Conservation (phyloP, 2,329 filamentous ascomycete genomes). For the Paecilomyces sp. region DNA sequence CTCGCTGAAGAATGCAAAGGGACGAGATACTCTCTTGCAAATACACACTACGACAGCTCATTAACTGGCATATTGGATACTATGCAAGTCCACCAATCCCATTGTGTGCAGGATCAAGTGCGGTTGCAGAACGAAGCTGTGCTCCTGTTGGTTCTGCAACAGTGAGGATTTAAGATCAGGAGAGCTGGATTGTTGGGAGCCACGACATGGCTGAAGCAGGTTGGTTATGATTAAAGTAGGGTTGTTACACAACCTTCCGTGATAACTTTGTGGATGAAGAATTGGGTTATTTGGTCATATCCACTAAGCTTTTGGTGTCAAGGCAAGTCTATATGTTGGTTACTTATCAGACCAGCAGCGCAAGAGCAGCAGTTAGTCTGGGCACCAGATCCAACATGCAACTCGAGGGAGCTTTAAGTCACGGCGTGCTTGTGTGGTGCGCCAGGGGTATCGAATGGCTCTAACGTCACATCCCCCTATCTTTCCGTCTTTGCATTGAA, state of each 20-base stretch:
- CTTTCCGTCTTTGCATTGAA: neutral
- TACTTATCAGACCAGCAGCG: neutral
- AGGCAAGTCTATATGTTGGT: neutral
- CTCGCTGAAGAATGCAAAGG: no score
- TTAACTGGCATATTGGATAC: no score
- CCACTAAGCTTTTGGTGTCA: neutral
- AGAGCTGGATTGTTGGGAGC: neutral
- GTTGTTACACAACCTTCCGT: neutral
- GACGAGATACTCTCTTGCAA: no score
- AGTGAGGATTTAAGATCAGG: neutral
- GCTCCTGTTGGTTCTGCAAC: neutral
- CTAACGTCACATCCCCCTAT: neutral
- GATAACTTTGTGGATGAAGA: neutral
- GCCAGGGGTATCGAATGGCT: neutral
- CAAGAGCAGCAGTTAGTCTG: neutral
- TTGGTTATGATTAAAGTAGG: neutral
- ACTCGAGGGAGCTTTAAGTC: neutral
- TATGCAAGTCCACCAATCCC: neutral
- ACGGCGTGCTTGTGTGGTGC: neutral
- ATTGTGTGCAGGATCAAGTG: neutral
- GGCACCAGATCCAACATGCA: neutral
- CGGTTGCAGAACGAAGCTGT: neutral
- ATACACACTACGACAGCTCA: no score
- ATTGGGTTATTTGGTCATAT: neutral
- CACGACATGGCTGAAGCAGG: neutral